Evolutionary conservation across 1,139 yeast species (phyloP), one percentile per base, ranked within the genome.

Genomic region (Yamadazyma atlantica): DNA sequence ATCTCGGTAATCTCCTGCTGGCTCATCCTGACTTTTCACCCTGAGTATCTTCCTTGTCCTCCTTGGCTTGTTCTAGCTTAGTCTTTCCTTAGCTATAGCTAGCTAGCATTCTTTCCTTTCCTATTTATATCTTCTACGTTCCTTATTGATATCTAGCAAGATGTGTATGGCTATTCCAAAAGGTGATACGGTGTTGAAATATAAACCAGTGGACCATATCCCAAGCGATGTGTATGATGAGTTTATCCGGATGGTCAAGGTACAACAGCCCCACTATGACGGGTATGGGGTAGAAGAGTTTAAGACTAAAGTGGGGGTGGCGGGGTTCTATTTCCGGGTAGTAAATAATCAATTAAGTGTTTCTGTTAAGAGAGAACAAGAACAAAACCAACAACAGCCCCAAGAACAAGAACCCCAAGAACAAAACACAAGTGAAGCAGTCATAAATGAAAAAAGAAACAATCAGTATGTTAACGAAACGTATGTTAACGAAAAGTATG

Each of bases 141-240:
- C 5, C 13, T 9, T 24, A 5, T 7, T n/a, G 15, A 12, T n/a
- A n/a, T 6, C 14, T 13, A 14, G 4, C 12, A 28, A 16, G 9
- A 30, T 30, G 33, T 30, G 33, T 30, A 30, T 30, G 33, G 33
- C 14, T 9, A 30, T 30, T 14, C 33, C 33, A 4, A 30, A 30
- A 14, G 33, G 24, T 4, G 12, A 28, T 16, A 28, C 30, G 3
- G 12, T 10, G 8, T 28, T 28, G 12, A 28, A 14, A 21, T 28
- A 16, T 16, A 28, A 28, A 28, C n/a, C 30, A 4, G 21, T 28
- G 16, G 7, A 28, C 10, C 19, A 28, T 9, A 28, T 28, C n/a
- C 30, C 30, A 9, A 28, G 30, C n/a, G 30, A 28, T 16, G 21
- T 28, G 9, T 28, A 28, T n/a, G 30, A 28, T 16, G 21, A 28